Evolutionary conservation across 1,284 basidiomycete species (phyloP).

Genomic region (Termitomyces sp.): DNA sequence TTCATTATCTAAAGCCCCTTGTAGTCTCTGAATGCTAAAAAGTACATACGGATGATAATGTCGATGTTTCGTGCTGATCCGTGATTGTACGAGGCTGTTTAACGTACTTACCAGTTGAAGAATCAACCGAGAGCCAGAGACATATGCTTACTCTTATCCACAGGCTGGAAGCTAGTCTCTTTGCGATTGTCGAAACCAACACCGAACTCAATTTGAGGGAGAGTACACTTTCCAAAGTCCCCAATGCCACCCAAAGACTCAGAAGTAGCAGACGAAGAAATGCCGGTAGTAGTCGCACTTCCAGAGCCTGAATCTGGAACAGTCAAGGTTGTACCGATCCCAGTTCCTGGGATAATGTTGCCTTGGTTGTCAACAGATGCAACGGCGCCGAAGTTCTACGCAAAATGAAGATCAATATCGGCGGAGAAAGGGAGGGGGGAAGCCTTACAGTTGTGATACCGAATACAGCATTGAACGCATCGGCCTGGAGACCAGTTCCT

Average conservation of each 20-base stretch:
- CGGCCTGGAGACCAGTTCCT: constrained; percentile 44
- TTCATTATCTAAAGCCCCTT: background rate
- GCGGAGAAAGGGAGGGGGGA: background rate
- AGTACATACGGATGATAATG: constrained; percentile 40
- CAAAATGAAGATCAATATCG: background rate
- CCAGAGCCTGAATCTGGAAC: constrained; percentile 12
- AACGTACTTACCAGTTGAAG: background rate
- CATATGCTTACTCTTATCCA: constrained; percentile 32
- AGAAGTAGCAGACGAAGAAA: constrained; percentile 12
- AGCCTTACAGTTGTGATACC: constrained; percentile 31
- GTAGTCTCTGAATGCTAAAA: background rate
- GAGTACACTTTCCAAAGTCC: constrained; percentile 44
- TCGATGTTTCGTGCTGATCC: constrained; percentile 48
- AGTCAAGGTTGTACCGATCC: constrained; percentile 8
- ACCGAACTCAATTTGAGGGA: constrained; percentile 49
- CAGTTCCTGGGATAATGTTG: constrained; percentile 25
- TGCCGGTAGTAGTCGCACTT: constrained; percentile 9
- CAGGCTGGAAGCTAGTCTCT: constrained; percentile 51
- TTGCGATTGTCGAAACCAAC: constrained; percentile 45
- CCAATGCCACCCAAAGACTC: constrained; percentile 23
- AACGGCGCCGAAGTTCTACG: constrained; percentile 27
- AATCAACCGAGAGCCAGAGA: background rate
- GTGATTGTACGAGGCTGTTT: constrained; percentile 42
- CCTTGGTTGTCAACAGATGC: constrained; percentile 32
- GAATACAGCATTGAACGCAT: constrained; percentile 48